Evolutionary conservation across 345 rosid species (phyloP).

Genomic region (Populus simonii): DNA sequence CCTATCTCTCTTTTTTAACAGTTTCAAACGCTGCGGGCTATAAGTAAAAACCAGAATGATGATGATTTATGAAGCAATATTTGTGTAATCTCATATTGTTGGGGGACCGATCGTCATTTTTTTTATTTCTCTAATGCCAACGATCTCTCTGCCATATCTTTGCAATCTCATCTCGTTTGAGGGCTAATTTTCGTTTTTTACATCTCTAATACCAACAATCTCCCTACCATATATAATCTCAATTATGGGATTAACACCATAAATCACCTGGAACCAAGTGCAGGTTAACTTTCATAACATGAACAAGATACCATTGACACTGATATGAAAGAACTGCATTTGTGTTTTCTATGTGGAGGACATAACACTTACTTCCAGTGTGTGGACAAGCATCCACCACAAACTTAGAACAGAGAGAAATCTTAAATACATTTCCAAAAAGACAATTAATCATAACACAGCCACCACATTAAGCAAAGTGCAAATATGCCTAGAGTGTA

Average conservation of each 20-base stretch:
- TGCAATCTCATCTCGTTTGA: background rate
- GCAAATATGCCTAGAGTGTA: background rate
- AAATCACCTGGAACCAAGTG: background rate
- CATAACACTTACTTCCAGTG: background rate
- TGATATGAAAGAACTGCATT: background rate
- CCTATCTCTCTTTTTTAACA: no score
- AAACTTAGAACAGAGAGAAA: background rate
- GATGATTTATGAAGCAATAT: background rate
- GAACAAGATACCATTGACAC: background rate
- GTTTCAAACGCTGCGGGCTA: no score
- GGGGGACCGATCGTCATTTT: no score
- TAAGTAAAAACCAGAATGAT: no score
- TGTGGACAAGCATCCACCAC: background rate
- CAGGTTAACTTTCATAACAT: background rate
- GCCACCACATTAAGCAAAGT: background rate
- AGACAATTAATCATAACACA: background rate
- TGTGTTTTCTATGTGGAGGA: background rate
- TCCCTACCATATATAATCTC: background rate
- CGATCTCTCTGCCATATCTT: background rate
- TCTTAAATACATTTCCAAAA: background rate
- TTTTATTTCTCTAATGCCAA: no score
- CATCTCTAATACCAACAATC: background rate
- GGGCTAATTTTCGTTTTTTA: background rate
- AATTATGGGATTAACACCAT: background rate
- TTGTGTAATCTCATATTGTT: no score